Evolutionary conservation across 2,329 filamentous ascomycete species (phyloP).

Genomic region (Aspergillus fijiensis): DNA sequence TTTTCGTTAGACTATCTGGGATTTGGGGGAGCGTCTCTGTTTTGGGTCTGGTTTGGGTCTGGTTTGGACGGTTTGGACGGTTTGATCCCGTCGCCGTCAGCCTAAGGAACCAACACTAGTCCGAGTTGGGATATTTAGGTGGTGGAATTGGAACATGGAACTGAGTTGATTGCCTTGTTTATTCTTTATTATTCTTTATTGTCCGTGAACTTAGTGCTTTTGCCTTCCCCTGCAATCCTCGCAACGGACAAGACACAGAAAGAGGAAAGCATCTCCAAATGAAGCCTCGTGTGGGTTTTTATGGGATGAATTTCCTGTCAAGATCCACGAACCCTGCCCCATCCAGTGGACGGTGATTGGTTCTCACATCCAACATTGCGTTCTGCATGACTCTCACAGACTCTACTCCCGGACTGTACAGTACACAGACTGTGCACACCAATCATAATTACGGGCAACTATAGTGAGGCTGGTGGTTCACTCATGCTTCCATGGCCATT

Average conservation of each 20-base stretch:
- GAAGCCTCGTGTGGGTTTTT: not conserved
- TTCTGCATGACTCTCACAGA: not conserved
- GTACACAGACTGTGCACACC: not conserved
- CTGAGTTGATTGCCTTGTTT: not conserved
- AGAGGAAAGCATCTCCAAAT: not conserved
- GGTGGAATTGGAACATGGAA: too few species aligned
- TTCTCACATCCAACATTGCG: not conserved
- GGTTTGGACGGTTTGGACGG: too few species aligned
- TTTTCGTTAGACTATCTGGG: too few species aligned
- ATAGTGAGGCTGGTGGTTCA: not conserved
- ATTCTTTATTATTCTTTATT: not conserved
- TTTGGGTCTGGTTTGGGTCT: too few species aligned
- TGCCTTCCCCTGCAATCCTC: not conserved
- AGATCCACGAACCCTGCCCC: not conserved
- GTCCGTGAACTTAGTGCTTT: not conserved
- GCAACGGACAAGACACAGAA: not conserved
- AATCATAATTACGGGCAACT: not conserved
- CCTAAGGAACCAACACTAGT: not conserved
- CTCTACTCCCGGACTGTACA: not conserved
- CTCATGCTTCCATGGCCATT: not conserved
- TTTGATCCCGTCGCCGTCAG: not conserved
- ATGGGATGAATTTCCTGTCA: not conserved
- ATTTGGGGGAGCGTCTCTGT: too few species aligned
- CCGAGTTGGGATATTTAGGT: not conserved
- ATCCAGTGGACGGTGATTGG: not conserved